Evolutionary conservation across 1,284 basidiomycete genomes (phyloP).

Genomic region (Rhodotorula sp.): DNA sequence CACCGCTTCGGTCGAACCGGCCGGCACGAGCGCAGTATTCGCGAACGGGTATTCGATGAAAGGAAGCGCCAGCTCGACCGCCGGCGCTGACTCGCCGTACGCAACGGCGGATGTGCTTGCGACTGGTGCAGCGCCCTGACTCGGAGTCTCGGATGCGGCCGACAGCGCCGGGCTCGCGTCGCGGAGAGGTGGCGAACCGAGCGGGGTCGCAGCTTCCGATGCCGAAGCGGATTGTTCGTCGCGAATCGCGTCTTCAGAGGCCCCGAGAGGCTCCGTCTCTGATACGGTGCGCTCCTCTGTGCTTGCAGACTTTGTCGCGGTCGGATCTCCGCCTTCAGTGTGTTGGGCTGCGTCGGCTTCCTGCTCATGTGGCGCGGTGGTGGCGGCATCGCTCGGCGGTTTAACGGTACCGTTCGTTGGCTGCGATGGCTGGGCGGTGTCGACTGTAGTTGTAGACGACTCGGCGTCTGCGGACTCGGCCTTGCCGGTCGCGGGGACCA

Average conservation of each 20-base stretch:
- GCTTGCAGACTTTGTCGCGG: not conserved
- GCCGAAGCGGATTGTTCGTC: not conserved
- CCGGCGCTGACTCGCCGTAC: not conserved
- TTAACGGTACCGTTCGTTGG: not conserved
- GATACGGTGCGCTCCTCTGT: not conserved
- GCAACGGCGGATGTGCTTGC: not conserved
- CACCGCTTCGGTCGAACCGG: slow-evolving; percentile 16
- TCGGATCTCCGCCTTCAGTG: not conserved
- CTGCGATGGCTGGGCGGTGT: no score
- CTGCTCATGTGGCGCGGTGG: not conserved
- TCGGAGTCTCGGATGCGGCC: slow-evolving; percentile 10
- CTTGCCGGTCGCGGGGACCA: not conserved
- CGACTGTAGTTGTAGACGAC: not conserved
- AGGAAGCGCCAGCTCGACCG: slow-evolving; percentile 14
- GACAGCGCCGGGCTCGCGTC: slow-evolving; percentile 21
- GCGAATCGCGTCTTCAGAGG: not conserved
- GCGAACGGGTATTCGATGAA: slow-evolving; percentile 26
- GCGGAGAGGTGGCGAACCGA: slow-evolving; percentile 11
- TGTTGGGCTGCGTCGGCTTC: not conserved
- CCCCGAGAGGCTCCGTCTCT: not conserved
- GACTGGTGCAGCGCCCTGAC: not conserved
- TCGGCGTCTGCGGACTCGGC: not conserved
- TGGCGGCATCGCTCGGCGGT: not conserved
- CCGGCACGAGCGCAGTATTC: slow-evolving; percentile 26
- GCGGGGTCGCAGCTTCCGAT: slow-evolving; percentile 3